phyloP scores from a whole-genome alignment of 2,329 filamentous ascomycete species.

The Talaromyces sp. region DNA sequence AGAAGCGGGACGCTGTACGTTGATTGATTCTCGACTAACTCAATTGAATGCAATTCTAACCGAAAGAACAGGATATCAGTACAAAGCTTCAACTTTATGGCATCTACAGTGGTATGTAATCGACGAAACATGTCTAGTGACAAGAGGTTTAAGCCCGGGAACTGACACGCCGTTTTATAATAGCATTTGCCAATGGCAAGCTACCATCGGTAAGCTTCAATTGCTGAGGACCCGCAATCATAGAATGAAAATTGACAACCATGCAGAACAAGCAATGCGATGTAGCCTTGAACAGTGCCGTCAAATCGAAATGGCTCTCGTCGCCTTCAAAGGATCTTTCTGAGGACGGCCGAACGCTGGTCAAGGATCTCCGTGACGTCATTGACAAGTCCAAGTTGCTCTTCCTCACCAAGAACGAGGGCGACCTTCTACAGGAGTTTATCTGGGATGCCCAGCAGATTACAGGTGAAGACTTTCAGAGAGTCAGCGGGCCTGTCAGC shows the following conservation, averaged over 20 bases:
- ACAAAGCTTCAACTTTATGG: slow-evolving; percentile 93
- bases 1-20: slow-evolving; percentile 66
- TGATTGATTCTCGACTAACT: not conserved
- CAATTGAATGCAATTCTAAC: slow-evolving; percentile 14
- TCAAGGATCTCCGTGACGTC: slow-evolving; percentile 71
- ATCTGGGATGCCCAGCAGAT: slow-evolving; percentile 87
- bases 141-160: not conserved
- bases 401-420: slow-evolving; percentile 88
- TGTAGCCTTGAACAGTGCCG: slow-evolving; percentile 82
- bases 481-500: slow-evolving; percentile 63
- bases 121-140: not conserved
- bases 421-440: slow-evolving; percentile 91
- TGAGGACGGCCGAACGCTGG: slow-evolving; percentile 70
- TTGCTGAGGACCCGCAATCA: not conserved
- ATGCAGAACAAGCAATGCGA: slow-evolving; percentile 88
- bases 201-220: slow-evolving; percentile 68
- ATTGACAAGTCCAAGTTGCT: slow-evolving; percentile 80
- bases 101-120: slow-evolving; percentile 60
- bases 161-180: slow-evolving; percentile 21
- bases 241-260: slow-evolving; percentile 7
- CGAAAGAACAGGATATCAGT: slow-evolving; percentile 62
- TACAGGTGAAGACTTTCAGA: slow-evolving; percentile 55
- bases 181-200: slow-evolving; percentile 82
- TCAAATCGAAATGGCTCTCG: slow-evolving; percentile 64
- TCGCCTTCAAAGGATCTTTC: slow-evolving; percentile 74